Percentiles rank a stretch among this genome's conserved stretches.
phyloP scores from a whole-genome alignment of 257 asterid species.

The Anisodus tanguticus region DNA sequence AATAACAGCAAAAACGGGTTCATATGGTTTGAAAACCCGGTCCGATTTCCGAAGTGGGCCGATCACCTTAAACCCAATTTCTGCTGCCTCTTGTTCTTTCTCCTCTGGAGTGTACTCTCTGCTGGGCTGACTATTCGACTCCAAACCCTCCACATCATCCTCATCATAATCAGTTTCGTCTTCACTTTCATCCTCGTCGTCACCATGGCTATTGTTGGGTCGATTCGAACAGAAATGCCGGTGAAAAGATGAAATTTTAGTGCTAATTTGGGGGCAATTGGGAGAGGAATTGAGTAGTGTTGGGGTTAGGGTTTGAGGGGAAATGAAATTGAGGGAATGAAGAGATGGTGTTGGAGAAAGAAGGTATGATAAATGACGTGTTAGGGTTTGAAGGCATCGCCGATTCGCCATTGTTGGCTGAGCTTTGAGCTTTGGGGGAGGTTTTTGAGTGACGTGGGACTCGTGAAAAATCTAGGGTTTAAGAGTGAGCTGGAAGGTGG shows the following conservation, averaged over 20 bases:
- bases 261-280: neutral
- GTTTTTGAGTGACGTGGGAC: constrained; percentile 5
- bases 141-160: constrained; percentile 2
- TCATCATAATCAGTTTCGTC: constrained; percentile 29
- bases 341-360: constrained; percentile 29
- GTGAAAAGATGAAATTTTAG: neutral
- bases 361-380: constrained; percentile 37
- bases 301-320: constrained; percentile 42
- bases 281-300: constrained; percentile 35
- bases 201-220: constrained; percentile 25
- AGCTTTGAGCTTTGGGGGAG: constrained; percentile 11
- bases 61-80: constrained; percentile 75
- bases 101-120: constrained; percentile 22
- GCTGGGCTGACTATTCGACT: constrained; percentile 3
- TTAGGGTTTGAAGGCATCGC: constrained; percentile 54
- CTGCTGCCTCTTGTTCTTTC: constrained; percentile 39
- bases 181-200: constrained; percentile 23
- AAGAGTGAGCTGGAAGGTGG: constrained; percentile 8
- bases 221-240: constrained; percentile 34
- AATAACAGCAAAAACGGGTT: constrained; percentile 78
- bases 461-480: constrained; percentile 16
- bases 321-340: constrained; percentile 42
- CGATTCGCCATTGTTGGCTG: constrained; percentile 64
- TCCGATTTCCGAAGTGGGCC: constrained; percentile 72
- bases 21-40: constrained; percentile 59